phyloP scores from a whole-genome alignment of 345 rosid species.

The Pistacia integerrima region DNA sequence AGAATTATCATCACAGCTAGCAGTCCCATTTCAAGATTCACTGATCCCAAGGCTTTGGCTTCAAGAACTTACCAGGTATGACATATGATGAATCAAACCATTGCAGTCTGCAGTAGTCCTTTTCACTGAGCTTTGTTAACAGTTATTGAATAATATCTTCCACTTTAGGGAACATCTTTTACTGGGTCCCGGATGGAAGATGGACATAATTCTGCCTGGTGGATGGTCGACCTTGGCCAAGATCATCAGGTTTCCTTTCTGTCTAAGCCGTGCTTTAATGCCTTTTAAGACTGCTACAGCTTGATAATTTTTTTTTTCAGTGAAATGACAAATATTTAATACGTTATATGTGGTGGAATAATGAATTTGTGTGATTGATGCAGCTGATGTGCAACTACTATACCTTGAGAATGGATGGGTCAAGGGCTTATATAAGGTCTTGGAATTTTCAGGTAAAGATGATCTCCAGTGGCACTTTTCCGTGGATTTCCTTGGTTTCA shows the following conservation, averaged over 20 bases:
- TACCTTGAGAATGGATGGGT: slow-evolving; percentile 91
- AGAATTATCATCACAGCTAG: slow-evolving; percentile 71
- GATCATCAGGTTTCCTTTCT: slow-evolving; percentile 76
- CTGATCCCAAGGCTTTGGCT: slow-evolving; percentile 84
- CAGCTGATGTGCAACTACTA: slow-evolving; percentile 98
- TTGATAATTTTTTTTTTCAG: no score
- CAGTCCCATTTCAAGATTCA: slow-evolving; percentile 82
- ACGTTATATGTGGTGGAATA: neutral
- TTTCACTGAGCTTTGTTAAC: neutral
- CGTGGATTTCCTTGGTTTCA: neutral
- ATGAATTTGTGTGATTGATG: slow-evolving; percentile 21
- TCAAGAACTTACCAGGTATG: slow-evolving; percentile 84
- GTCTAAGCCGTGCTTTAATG: no score
- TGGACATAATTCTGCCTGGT: slow-evolving; percentile 71
- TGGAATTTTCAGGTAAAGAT: slow-evolving; percentile 87
- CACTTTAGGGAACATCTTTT: slow-evolving; percentile 71
- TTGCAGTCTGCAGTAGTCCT: neutral
- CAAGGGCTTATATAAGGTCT: slow-evolving; percentile 66
- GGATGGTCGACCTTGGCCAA: slow-evolving; percentile 92
- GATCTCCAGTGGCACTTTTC: neutral
- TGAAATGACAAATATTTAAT: neutral
- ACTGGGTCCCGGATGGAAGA: slow-evolving; percentile 85
- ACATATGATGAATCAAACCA: slow-evolving; percentile 4
- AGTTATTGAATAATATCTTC: neutral
- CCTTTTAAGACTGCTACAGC: no score